phyloP scores from a whole-genome alignment of 495 filamentous ascomycete species.

The Clohesyomyces aquaticus region DNA sequence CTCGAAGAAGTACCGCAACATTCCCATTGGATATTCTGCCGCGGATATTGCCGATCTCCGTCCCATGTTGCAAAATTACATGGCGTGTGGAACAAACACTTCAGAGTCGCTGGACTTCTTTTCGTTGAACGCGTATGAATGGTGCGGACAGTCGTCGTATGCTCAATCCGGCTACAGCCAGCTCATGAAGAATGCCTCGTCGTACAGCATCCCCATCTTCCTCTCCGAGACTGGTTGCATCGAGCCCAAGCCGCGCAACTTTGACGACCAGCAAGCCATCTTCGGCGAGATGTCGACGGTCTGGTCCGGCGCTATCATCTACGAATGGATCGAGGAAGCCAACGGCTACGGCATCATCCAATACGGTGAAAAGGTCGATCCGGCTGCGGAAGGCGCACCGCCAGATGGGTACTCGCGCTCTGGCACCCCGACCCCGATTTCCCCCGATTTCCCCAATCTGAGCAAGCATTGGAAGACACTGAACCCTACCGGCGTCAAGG shows the following conservation, averaged over 20 bases:
- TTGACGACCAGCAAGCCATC: constrained; percentile 76
- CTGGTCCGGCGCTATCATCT: constrained; percentile 84
- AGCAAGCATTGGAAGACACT: constrained; percentile 76
- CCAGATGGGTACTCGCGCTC: constrained; percentile 68
- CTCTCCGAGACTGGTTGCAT: constrained; percentile 56
- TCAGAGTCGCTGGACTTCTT: constrained; percentile 82
- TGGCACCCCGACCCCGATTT: constrained; percentile 74
- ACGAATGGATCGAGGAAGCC: constrained; percentile 87
- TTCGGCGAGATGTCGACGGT: constrained; percentile 73
- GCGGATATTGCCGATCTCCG: constrained; percentile 81
- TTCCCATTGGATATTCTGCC: constrained; percentile 89
- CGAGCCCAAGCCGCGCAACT: constrained; percentile 65
- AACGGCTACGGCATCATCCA: constrained; percentile 85
- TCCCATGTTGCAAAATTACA: constrained; percentile 86
- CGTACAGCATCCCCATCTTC: constrained; percentile 70
- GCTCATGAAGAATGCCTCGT: constrained; percentile 61
- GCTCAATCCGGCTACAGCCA: constrained; percentile 68
- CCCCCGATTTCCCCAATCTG: constrained; percentile 78
- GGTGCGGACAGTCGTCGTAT: constrained; percentile 73
- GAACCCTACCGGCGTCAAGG: constrained; percentile 66
- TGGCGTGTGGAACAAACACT: constrained; percentile 71
- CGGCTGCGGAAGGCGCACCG: constrained; percentile 55
- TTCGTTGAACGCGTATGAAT: constrained; percentile 83
- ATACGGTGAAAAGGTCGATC: constrained; percentile 64
- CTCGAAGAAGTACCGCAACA: constrained; percentile 74